These are phyloP conservation scores for Lecanoromycetidae sp. DNA, from an alignment of 2,329 filamentous ascomycete genomes.

Conservation along the genomic window DNA sequence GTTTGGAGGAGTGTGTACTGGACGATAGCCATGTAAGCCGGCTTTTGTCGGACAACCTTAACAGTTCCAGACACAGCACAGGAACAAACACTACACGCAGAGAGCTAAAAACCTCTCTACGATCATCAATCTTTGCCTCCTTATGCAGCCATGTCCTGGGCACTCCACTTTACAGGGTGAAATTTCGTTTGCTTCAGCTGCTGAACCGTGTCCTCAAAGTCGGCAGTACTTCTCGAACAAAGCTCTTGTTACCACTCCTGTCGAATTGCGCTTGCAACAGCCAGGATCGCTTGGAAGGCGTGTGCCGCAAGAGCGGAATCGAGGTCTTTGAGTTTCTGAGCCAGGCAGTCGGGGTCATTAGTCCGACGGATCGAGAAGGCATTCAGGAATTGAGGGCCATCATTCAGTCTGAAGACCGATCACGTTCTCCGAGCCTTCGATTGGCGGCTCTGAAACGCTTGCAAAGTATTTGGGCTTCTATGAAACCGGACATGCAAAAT, in stretches of 20 bases:
- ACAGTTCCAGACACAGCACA: slow-evolving; percentile 32
- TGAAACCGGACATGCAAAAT: slow-evolving; percentile 53
- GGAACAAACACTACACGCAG: slow-evolving; percentile 31
- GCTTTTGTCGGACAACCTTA: slow-evolving; percentile 49
- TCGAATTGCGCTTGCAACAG: slow-evolving; percentile 17
- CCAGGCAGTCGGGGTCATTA: slow-evolving; percentile 41
- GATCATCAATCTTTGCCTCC: slow-evolving; percentile 56
- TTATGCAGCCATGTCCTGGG: slow-evolving; percentile 59
- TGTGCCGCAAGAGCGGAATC: slow-evolving; percentile 40
- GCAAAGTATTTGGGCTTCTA: slow-evolving; percentile 56
- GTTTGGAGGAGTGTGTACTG: slow-evolving; percentile 73
- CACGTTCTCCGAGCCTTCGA: slow-evolving; percentile 44
- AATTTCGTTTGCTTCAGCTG: slow-evolving; percentile 57
- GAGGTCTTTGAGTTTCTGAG: slow-evolving; percentile 38
- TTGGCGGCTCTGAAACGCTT: slow-evolving; percentile 57
- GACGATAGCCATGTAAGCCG: slow-evolving; percentile 60
- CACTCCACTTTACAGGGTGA: slow-evolving; percentile 57
- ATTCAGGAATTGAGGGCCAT: slow-evolving; percentile 42
- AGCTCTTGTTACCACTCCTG: slow-evolving; percentile 63
- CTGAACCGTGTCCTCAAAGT: slow-evolving; percentile 62
- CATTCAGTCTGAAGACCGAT: slow-evolving; percentile 33
- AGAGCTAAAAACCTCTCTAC: slow-evolving; percentile 50
- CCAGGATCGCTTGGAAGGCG: slow-evolving; percentile 38
- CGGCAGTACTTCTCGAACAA: slow-evolving; percentile 59
- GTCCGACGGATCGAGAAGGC: slow-evolving; percentile 46